These are phyloP conservation scores for Hypoxylon cercidicola DNA, from an alignment of 495 filamentous ascomycete genomes.

Conservation along the genomic window DNA sequence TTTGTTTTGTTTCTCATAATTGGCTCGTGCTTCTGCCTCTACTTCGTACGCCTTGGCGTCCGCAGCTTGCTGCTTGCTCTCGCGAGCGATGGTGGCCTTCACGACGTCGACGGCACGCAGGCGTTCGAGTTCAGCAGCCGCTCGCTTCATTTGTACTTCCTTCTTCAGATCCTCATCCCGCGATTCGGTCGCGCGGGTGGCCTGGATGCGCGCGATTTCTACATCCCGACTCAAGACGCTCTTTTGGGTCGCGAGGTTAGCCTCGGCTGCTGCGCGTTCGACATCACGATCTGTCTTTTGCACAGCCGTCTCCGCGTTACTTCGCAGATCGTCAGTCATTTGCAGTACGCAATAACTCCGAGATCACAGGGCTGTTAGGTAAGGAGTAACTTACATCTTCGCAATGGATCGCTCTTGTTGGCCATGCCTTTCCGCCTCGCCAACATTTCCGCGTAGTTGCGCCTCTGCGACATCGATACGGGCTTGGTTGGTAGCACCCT, in stretches of 20 bases:
- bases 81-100: conserved; percentile 76
- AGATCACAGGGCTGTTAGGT: conserved; percentile 18
- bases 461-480: conserved; percentile 85
- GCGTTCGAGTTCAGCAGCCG: conserved; percentile 80
- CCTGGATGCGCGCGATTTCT: conserved; percentile 75
- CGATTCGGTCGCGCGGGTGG: conserved; percentile 73
- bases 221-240: conserved; percentile 76
- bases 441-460: conserved; percentile 79
- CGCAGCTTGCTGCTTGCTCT: conserved; percentile 77
- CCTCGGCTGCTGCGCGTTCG: conserved; percentile 80
- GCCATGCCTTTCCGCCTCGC: conserved; percentile 80
- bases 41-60: conserved; percentile 71
- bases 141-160: conserved; percentile 77
- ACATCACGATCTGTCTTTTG: conserved; percentile 83
- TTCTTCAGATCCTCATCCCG: conserved; percentile 80
- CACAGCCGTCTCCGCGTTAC: conserved; percentile 79
- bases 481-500: conserved; percentile 81
- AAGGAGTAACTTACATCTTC: conserved; percentile 65
- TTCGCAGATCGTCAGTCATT: neutral
- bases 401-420: conserved; percentile 81
- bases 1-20: conserved; percentile 66
- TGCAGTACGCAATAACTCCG: conserved; percentile 1
- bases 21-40: conserved; percentile 66
- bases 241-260: conserved; percentile 73
- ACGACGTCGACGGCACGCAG: conserved; percentile 79